These are phyloP conservation scores for Pseudotsuga menziesii DNA, from an alignment of 75 land plant species.

Conservation along the genomic window DNA sequence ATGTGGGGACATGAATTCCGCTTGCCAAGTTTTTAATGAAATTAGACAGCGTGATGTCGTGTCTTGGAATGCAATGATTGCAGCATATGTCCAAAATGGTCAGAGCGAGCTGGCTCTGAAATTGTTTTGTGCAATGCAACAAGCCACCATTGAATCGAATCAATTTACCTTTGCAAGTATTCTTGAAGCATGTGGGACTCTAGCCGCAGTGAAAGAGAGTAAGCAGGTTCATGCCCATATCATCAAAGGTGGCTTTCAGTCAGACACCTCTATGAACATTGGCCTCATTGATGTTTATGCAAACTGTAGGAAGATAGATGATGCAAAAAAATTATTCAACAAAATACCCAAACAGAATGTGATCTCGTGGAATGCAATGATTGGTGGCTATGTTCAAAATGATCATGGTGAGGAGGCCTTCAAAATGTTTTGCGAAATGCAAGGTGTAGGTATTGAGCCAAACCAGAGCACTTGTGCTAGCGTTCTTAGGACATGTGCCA, in stretches of 20 bases:
- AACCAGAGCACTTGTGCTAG: constrained; percentile 26
- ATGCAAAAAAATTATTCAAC: constrained; percentile 23
- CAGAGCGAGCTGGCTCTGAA: background rate
- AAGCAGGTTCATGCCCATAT: background rate
- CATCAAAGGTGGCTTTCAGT: background rate
- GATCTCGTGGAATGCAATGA: constrained; percentile 36
- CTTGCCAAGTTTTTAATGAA: constrained; percentile 14
- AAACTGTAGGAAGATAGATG: constrained; percentile 15
- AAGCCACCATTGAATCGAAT: background rate
- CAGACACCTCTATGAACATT: too few relatives aligned
- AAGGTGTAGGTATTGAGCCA: constrained; percentile 19
- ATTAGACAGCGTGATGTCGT: constrained; percentile 11
- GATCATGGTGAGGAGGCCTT: constrained; percentile 19
- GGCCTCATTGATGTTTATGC: constrained; percentile 28
- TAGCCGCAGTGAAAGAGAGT: too few relatives aligned
- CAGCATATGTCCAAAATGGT: constrained; percentile 5
- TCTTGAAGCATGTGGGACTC: background rate
- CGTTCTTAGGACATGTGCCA: constrained; percentile 24
- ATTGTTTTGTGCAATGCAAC: background rate
- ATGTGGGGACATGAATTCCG: constrained; percentile 9
- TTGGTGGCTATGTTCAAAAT: constrained; percentile 30
- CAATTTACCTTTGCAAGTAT: background rate
- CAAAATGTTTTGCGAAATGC: constrained; percentile 13
- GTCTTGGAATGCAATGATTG: constrained; percentile 21
- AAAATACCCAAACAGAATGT: constrained; percentile 10